phyloP scores from a whole-genome alignment of 371 early-diverging fungal species.

The Mucor lusitanicus region DNA sequence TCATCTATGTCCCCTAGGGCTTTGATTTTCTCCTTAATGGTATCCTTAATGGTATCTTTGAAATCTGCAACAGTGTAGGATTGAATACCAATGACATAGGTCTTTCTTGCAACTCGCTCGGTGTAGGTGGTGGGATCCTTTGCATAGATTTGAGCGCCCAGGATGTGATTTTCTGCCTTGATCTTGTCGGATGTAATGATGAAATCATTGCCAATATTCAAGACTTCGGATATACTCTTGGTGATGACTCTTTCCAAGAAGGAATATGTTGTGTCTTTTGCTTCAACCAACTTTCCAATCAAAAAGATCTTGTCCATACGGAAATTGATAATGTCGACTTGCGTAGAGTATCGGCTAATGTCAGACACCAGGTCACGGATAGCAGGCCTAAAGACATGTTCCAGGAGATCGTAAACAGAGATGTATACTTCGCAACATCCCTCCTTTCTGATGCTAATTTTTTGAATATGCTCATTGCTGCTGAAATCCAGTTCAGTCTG shows the following conservation, averaged over 20 bases:
- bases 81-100: not conserved
- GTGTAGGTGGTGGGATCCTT: not conserved
- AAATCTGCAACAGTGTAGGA: not conserved
- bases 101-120: slow-evolving; percentile 11
- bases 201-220: not conserved
- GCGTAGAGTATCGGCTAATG: slow-evolving; percentile 3
- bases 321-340: not conserved
- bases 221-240: not conserved
- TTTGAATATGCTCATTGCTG: slow-evolving; percentile 2
- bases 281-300: not conserved
- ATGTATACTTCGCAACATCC: not conserved
- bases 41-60: too few relatives aligned
- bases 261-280: not conserved
- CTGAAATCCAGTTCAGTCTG: slow-evolving; percentile 2
- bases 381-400: slow-evolving; percentile 8
- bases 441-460: not conserved
- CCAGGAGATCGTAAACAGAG: slow-evolving; percentile 10
- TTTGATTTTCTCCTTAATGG: not conserved
- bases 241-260: slow-evolving; percentile 3
- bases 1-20: not conserved
- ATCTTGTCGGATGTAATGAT: not conserved
- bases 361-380: slow-evolving; percentile 1
- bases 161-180: not conserved
- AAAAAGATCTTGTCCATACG: slow-evolving; percentile 15
- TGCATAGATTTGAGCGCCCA: slow-evolving; percentile 7